Conservation (phyloP, 2,329 filamentous ascomycete genomes). For the Fusarium pseudoanthophilum region DNA sequence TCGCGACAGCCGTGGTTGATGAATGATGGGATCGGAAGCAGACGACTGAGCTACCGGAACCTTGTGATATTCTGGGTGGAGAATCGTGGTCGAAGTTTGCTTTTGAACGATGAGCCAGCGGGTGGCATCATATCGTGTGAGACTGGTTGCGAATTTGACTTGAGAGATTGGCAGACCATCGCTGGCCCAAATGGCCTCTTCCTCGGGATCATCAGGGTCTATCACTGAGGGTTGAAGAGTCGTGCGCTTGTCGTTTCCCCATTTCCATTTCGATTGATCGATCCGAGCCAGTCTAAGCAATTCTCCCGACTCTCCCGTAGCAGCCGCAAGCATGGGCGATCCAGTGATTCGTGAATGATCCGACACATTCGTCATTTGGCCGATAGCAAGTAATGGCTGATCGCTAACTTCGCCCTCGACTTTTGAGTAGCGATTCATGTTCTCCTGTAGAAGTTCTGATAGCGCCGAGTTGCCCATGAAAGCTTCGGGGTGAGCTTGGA, state of each 20-base stretch:
- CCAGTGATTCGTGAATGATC: conserved; percentile 39
- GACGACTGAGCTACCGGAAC: conserved; percentile 47
- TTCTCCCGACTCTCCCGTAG: conserved; percentile 67
- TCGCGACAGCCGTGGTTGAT: conserved; percentile 55
- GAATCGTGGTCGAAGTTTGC: conserved; percentile 60
- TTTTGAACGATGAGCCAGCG: conserved; percentile 67
- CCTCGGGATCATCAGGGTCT: conserved; percentile 56
- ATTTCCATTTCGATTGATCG: conserved; percentile 63
- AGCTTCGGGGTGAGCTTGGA: conserved; percentile 62
- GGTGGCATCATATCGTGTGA: conserved; percentile 50
- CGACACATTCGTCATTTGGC: conserved; percentile 61
- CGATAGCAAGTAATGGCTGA: conserved; percentile 62
- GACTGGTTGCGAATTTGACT: conserved; percentile 60
- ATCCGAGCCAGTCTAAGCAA: conserved; percentile 66
- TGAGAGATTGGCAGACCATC: conserved; percentile 61
- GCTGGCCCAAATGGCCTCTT: conserved; percentile 64
- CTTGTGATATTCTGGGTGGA: conserved; percentile 62
- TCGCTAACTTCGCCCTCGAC: conserved; percentile 40
- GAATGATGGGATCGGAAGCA: not conserved
- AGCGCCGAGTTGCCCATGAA: conserved; percentile 52
- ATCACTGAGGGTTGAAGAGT: conserved; percentile 60
- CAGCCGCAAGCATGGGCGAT: conserved; percentile 57
- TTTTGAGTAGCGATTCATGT: conserved; percentile 47
- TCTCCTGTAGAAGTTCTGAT: conserved; percentile 50
- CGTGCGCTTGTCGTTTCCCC: conserved; percentile 58